These are phyloP conservation scores for Escallonia rubra DNA, from an alignment of 129 eudicot genomes.

Conservation along the genomic window DNA sequence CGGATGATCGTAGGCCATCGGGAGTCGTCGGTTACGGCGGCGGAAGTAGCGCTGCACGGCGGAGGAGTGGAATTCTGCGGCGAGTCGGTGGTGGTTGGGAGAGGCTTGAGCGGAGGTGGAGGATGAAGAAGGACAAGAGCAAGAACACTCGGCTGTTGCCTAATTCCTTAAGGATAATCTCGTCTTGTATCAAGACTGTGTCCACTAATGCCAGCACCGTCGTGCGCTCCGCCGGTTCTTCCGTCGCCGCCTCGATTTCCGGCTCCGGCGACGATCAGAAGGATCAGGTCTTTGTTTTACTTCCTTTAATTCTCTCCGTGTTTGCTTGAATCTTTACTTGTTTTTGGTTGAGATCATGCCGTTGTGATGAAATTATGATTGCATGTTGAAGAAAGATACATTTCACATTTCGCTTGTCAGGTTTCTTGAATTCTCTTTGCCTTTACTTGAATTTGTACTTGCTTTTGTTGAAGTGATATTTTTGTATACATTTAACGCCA, in stretches of 20 bases:
- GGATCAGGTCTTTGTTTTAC: conserved; percentile 37
- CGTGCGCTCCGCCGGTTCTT: conserved; percentile 63
- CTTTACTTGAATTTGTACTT: neutral
- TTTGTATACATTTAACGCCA: too few species aligned
- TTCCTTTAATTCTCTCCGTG: neutral
- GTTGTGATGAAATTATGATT: too few species aligned
- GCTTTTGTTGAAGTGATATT: neutral
- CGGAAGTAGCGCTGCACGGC: conserved; percentile 36
- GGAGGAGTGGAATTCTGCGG: conserved; percentile 22
- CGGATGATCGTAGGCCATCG: conserved; percentile 43
- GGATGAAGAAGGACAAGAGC: conserved; percentile 54
- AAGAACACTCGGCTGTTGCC: conserved; percentile 51
- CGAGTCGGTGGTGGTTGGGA: conserved; percentile 29
- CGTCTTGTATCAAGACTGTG: conserved; percentile 69
- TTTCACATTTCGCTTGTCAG: too few species aligned
- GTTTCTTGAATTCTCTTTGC: too few species aligned
- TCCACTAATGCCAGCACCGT: conserved; percentile 73
- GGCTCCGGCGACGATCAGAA: conserved; percentile 51
- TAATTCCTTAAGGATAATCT: conserved; percentile 54
- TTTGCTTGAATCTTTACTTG: neutral
- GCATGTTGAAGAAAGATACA: too few species aligned
- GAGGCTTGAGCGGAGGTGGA: conserved; percentile 6
- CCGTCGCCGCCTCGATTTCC: conserved; percentile 58
- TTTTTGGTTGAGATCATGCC: neutral
- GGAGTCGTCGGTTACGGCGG: conserved; percentile 54